Base-by-base conservation (phyloP, 2,329 filamentous ascomycete genomes). In the Rutstroemia sp. region DNA sequence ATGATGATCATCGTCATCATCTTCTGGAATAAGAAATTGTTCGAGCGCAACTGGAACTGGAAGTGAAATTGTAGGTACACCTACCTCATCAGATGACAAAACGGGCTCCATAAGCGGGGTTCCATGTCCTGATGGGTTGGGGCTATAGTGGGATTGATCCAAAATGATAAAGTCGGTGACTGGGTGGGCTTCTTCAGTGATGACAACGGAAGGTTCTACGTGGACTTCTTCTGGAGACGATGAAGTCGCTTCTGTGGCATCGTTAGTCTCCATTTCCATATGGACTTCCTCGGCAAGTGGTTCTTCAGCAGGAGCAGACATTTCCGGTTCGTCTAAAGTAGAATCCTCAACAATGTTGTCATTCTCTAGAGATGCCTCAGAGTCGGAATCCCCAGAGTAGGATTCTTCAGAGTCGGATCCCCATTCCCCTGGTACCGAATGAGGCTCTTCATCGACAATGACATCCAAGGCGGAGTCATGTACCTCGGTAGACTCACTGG, bases 331-430 rank as follows among this genome's bases (percentile, higher is more conserved):
- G 17, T 16, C 30, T 34, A 34, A 42, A 42, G 7, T 45, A 21
- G 21, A 21, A n/a, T 47, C 44, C 25, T 47, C 44, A 25, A 47
- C 5, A 47, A 2, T 14, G 19, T 8, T 23, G 5, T 47, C 44
- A n/a, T n/a, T 4, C 17, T 42, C 39, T 51, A 25, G 41, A 21
- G 51, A 16, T 48, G 56, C 55, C 41, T 54, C 51, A 9, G 48
- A 48, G 34, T 58, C 53, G 16, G 54, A 47, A 4, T 51, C 39
- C 16, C 16, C n/a, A 17, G 10, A 41, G 38, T 14, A 6, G n/a
- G 38, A 17, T 41, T 41, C 10, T 12, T 14, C 38, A 16, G 38
- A 41, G 3, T 27, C 25, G 5, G 5, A 27, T 27, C 7, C 25
- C 25, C 7, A 47, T 7, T 48, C 39, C 16, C 16, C 30, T 10